Conservation (phyloP, 2,329 filamentous ascomycete species). For the Monilinia vaccinii-corymbosi region DNA sequence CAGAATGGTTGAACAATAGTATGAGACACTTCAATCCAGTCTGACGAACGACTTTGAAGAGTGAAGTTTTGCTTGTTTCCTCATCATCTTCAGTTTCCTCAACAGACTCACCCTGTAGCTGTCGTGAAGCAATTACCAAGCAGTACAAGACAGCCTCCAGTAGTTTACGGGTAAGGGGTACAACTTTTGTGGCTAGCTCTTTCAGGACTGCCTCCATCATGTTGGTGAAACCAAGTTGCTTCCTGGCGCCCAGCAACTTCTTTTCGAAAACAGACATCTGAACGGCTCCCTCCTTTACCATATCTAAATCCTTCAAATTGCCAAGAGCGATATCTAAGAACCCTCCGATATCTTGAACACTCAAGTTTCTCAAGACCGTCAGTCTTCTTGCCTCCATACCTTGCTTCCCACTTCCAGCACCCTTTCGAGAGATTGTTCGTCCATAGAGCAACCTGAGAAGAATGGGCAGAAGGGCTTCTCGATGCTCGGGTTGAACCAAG, state of each 20-base stretch:
- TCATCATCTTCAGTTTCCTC: constrained; percentile 30
- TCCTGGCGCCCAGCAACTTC: constrained; percentile 57
- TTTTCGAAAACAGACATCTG: constrained; percentile 41
- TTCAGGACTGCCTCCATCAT: constrained; percentile 84
- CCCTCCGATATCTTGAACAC: constrained; percentile 61
- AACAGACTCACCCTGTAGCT: constrained; percentile 35
- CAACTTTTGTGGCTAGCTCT: constrained; percentile 67
- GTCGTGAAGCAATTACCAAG: constrained; percentile 59
- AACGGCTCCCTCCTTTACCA: constrained; percentile 38
- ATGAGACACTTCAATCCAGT: constrained; percentile 76
- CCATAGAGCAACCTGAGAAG: constrained; percentile 84
- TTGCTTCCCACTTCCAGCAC: constrained; percentile 65
- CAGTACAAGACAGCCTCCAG: constrained; percentile 76
- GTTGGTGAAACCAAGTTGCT: constrained; percentile 84
- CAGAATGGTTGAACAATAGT: constrained; percentile 65
- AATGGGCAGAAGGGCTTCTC: constrained; percentile 69
- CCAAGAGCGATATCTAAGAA: constrained; percentile 81
- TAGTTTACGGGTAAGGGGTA: constrained; percentile 57
- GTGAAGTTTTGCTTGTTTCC: constrained; percentile 37
- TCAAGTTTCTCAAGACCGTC: constrained; percentile 70
- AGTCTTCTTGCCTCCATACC: constrained; percentile 76
- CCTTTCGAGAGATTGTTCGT: constrained; percentile 74
- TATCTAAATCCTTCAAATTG: constrained; percentile 49
- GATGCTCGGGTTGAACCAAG: constrained; percentile 64
- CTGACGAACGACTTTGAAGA: constrained; percentile 58